phyloP scores from a whole-genome alignment of 192 early-diverging fungal species.

The Chytriomyces confervae region DNA sequence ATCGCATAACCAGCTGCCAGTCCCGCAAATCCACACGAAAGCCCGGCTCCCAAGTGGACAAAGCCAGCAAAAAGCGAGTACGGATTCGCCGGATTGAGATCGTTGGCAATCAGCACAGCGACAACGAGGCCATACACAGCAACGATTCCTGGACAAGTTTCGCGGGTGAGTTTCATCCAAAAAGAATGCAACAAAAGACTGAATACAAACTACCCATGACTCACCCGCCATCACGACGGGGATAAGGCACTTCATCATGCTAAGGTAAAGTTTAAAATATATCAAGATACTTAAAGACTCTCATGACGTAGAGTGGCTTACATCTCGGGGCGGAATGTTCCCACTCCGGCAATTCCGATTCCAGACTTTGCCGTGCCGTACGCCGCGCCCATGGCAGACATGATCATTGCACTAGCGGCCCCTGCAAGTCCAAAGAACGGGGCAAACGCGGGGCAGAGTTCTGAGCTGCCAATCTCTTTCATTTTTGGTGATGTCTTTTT shows the following conservation, averaged over 20 bases:
- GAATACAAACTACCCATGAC: not conserved
- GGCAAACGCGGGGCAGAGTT: conserved; percentile 83
- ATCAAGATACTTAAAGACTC: too few species aligned
- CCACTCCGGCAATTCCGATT: conserved; percentile 93
- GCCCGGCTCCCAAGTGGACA: conserved; percentile 91
- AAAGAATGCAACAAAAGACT: not conserved
- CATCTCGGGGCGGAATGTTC: conserved; percentile 91
- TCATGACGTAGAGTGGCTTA: not conserved
- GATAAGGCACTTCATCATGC: conserved; percentile 70
- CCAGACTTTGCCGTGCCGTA: conserved; percentile 98
- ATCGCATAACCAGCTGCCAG: conserved; percentile 96
- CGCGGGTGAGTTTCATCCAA: not conserved
- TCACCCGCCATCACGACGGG: conserved; percentile 90
- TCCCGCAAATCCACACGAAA: conserved; percentile 88
- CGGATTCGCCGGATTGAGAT: conserved; percentile 41
- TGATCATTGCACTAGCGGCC: conserved; percentile 87
- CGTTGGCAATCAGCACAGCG: conserved; percentile 80
- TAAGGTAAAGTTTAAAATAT: not conserved
- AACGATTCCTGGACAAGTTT: conserved; percentile 78
- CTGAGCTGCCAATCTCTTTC: not conserved
- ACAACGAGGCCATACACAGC: conserved; percentile 98
- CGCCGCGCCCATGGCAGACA: conserved; percentile 83
- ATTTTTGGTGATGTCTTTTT: too few species aligned
- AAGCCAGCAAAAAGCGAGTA: conserved; percentile 76
- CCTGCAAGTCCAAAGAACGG: conserved; percentile 96